Percentiles rank a stretch among this genome's conserved stretches.
These are phyloP conservation scores for Capronia epimyces DNA, from an alignment of 2,329 filamentous ascomycete species.

Conservation along the genomic window DNA sequence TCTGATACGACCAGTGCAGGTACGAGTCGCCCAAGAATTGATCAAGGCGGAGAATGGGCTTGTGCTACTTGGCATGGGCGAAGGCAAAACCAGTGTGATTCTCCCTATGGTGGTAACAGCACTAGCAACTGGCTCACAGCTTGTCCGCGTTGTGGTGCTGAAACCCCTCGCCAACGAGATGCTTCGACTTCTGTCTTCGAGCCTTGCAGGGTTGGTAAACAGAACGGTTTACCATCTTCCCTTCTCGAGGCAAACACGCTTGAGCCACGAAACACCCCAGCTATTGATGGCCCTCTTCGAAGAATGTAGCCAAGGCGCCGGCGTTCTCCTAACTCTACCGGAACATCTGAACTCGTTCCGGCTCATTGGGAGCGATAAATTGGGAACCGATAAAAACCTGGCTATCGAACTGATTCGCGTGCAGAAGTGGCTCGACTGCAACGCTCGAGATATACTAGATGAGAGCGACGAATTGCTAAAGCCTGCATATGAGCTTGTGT, in stretches of 20 bases:
- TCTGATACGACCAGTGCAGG: constrained; percentile 56
- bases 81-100: constrained; percentile 66
- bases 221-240: constrained; percentile 45
- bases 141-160: constrained; percentile 57
- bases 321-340: constrained; percentile 57
- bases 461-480: constrained; percentile 62
- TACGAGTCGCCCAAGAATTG: constrained; percentile 55
- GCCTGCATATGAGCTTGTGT: constrained; percentile 57
- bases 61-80: constrained; percentile 67
- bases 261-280: constrained; percentile 33
- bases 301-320: constrained; percentile 48
- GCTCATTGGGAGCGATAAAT: constrained; percentile 54
- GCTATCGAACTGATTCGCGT: constrained; percentile 38
- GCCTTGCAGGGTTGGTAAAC: constrained; percentile 43
- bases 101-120: constrained; percentile 56
- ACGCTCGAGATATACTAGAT: constrained; percentile 55
- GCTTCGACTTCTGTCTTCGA: constrained; percentile 49
- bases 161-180: constrained; percentile 60
- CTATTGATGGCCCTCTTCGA: constrained; percentile 39
- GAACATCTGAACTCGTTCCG: constrained; percentile 61
- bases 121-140: constrained; percentile 46
- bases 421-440: constrained; percentile 43
- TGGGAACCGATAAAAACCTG: constrained; percentile 30
- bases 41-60: constrained; percentile 48
- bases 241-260: constrained; percentile 40